Percentiles rank a stretch among this genome's conserved stretches.
These are phyloP conservation scores for Talaromyces wortmannii DNA, from an alignment of 495 filamentous ascomycete species.

Conservation along the genomic window DNA sequence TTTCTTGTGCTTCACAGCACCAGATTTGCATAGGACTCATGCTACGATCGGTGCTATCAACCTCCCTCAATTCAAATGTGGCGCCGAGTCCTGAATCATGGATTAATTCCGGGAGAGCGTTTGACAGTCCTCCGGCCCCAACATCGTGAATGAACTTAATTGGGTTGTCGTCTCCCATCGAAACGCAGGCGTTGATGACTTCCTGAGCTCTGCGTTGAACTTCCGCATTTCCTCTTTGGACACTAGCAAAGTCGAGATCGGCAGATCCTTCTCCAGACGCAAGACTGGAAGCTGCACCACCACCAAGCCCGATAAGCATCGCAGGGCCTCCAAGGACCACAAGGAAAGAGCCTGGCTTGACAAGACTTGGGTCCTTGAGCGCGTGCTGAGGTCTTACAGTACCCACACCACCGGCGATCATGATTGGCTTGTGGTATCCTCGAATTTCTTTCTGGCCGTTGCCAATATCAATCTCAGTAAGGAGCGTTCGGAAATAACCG, in stretches of 20 bases:
- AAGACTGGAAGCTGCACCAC: conserved; percentile 89
- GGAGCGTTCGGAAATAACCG: conserved; percentile 85
- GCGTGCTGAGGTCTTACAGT: conserved; percentile 94
- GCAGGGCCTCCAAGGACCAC: conserved; percentile 92
- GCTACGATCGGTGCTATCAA: conserved; percentile 80
- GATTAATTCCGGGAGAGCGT: conserved; percentile 86
- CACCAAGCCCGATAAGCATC: conserved; percentile 95
- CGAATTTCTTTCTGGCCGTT: conserved; percentile 63
- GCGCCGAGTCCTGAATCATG: conserved; percentile 86
- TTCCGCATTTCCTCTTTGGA: conserved; percentile 89
- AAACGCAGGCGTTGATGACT: conserved; percentile 89
- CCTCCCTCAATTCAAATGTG: conserved; percentile 81
- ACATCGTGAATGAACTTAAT: conserved; percentile 97
- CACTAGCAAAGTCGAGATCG: conserved; percentile 91
- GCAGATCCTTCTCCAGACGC: conserved; percentile 81
- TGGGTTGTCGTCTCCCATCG: conserved; percentile 75
- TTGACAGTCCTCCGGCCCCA: conserved; percentile 89
- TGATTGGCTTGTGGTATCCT: conserved; percentile 97
- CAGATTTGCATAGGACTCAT: conserved; percentile 96
- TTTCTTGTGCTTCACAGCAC: conserved; percentile 95
- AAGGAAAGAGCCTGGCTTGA: conserved; percentile 76
- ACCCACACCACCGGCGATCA: conserved; percentile 94
- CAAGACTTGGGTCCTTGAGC: conserved; percentile 68
- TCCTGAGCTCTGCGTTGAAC: conserved; percentile 92
- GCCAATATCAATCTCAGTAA: conserved; percentile 55